Conservation (phyloP, 371 early-diverging fungal species). For the Nematocida ironsii region DNA sequence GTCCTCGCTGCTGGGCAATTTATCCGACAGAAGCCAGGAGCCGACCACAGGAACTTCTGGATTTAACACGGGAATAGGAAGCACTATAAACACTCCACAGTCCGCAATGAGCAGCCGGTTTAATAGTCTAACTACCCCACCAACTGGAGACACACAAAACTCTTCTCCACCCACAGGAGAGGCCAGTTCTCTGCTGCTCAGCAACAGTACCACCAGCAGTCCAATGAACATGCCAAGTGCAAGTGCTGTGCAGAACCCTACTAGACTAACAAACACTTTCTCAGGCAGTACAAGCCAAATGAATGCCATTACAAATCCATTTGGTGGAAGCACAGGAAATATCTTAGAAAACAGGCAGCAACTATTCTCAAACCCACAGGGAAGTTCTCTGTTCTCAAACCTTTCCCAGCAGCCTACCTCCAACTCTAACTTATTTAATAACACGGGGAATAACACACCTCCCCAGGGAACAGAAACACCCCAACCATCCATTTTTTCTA, state of each 20-base stretch:
- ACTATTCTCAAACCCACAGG: background rate
- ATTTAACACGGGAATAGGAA: too few species aligned
- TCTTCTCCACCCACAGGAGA: background rate
- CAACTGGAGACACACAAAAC: background rate
- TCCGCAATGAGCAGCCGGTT: background rate
- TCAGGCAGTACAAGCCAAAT: background rate
- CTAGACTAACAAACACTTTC: background rate
- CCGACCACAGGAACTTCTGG: too few species aligned
- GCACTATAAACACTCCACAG: background rate
- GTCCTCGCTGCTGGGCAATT: too few species aligned
- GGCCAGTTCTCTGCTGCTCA: background rate
- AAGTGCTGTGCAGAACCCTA: background rate
- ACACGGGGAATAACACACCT: too few species aligned
- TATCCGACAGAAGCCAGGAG: too few species aligned
- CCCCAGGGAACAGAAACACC: slow-evolving; percentile 2
- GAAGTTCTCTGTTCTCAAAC: background rate
- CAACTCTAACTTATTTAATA: too few species aligned
- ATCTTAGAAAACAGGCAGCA: background rate
- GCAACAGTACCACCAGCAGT: background rate
- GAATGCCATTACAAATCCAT: background rate
- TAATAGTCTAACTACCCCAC: background rate
- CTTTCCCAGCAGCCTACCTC: background rate
- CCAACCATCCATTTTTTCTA: slow-evolving; percentile 3
- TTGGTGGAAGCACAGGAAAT: background rate
- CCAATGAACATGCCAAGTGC: background rate